Base-by-base conservation (phyloP, 306 rosid species). In the Fragaria vesca region DNA sequence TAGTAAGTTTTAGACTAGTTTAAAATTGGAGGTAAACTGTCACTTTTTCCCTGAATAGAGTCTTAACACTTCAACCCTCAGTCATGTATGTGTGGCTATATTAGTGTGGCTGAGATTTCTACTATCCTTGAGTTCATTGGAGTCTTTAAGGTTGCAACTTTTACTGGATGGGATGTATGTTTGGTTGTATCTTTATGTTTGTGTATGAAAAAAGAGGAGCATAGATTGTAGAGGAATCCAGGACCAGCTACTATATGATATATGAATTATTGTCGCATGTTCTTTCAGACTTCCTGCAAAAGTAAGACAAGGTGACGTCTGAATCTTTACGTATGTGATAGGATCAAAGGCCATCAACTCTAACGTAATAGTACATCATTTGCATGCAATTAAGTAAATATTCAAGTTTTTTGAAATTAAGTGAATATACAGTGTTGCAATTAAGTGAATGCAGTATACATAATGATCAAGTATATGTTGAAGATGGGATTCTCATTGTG, bases 111-210 rank as follows among this genome's bases (percentile, higher is more conserved):
- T 42, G 43, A 21, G 15, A n/a, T 13, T n/a, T 66, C 62, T 73
- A 20, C 20, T 54, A 52, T 73, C 60, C 74, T 79, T 73, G 13
- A 51, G 48, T 55, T 66, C 71, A 16, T 50, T 67, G 75, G 75
- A 40, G 9, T 66, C 52, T 73, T 65, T 71, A 60, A 17, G 30
- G 30, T 62, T 69, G 46, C 76, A 62, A 45, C 60, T 54, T 77
- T 66, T 10, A 17, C 47, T 57, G 52, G 60, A 5, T 20, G 32
- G 63, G 43, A 60, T 76, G 21, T 72, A 66, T 70, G 72, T 72
- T 71, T 48, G 20, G 36, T 50, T 50, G 61, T 65, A 38, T 72
- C 46, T 61, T 62, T 72, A 38, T 72, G 66, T 34, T 12, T 66
- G 34, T 79, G 32, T 50, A 48, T 73, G 46, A 16, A 8, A 54